phyloP scores from a whole-genome alignment of 441 rosid species.

The Sinapis alba region DNA sequence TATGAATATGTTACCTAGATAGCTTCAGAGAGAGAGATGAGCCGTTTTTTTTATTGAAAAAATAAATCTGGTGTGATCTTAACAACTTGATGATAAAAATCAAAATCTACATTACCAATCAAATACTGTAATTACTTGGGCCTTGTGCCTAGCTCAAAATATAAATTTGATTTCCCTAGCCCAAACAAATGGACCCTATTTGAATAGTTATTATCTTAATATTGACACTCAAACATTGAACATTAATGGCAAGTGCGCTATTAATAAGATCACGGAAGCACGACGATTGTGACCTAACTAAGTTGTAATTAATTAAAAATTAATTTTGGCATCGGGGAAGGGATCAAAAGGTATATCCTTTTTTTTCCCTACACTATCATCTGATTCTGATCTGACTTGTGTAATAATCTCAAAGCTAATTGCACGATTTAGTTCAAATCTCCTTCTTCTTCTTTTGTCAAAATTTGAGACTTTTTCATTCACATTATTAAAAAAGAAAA shows the following conservation, averaged over 20 bases:
- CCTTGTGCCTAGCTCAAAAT: no score
- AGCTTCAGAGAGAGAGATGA: no score
- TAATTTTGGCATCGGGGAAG: slow-evolving; percentile 4
- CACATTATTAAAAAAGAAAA: slow-evolving; percentile 6
- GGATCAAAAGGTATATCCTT: slow-evolving; percentile 31
- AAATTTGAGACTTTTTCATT: background rate
- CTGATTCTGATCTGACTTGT: slow-evolving; percentile 28
- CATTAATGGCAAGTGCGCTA: background rate
- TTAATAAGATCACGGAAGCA: slow-evolving; percentile 27
- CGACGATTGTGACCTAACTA: slow-evolving; percentile 23
- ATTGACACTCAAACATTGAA: background rate
- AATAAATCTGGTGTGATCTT: no score
- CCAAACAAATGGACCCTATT: no score
- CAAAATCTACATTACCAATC: no score
- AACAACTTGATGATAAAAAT: no score
- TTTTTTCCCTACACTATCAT: background rate
- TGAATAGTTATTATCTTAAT: no score
- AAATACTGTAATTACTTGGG: no score
- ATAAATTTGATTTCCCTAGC: no score
- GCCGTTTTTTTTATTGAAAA: no score
- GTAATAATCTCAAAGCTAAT: slow-evolving; percentile 7
- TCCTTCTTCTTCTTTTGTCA: background rate
- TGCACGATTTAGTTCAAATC: background rate
- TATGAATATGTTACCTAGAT: no score
- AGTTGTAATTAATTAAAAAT: slow-evolving; percentile 2